These are phyloP conservation scores for Epichloe baconii DNA, from an alignment of 2,329 filamentous ascomycete species.

Conservation along the genomic window DNA sequence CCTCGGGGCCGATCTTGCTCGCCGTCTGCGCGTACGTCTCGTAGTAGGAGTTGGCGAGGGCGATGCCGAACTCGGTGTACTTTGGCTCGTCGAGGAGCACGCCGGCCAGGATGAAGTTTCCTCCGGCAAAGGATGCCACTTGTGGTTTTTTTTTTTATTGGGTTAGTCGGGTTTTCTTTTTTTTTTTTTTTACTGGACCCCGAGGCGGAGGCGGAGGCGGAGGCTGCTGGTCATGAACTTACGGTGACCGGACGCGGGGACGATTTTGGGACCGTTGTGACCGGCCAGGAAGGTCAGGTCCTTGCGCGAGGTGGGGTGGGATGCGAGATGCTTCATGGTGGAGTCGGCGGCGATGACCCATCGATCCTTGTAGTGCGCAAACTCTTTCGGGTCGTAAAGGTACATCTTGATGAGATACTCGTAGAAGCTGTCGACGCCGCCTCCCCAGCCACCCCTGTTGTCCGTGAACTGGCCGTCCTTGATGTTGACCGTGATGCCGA, in stretches of 20 bases:
- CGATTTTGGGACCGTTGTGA: slow-evolving; percentile 33
- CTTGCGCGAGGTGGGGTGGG: slow-evolving; percentile 49
- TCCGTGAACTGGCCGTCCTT: slow-evolving; percentile 54
- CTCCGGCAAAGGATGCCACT: slow-evolving; percentile 74
- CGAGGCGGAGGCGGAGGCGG: background rate
- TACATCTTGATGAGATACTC: slow-evolving; percentile 91
- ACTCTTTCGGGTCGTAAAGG: slow-evolving; percentile 57
- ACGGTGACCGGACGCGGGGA: slow-evolving; percentile 38
- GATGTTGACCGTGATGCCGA: slow-evolving; percentile 56
- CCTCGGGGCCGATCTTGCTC: slow-evolving; percentile 66
- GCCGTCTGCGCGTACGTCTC: slow-evolving; percentile 58
- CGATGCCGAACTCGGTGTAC: slow-evolving; percentile 62
- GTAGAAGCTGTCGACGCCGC: slow-evolving; percentile 69
- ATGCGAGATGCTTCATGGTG: slow-evolving; percentile 57
- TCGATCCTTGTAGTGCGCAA: slow-evolving; percentile 51
- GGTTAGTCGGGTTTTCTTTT: background rate
- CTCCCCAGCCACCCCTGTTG: slow-evolving; percentile 59
- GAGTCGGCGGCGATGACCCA: slow-evolving; percentile 69
- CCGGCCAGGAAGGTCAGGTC: slow-evolving; percentile 61
- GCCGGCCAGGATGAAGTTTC: slow-evolving; percentile 74
- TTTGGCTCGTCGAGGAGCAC: slow-evolving; percentile 49
- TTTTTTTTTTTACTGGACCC: background rate
- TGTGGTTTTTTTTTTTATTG: slow-evolving; percentile 12
- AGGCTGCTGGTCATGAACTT: slow-evolving; percentile 14
- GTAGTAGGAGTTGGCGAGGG: slow-evolving; percentile 59